Base-by-base conservation (phyloP, 352 stramenopile genomes). In the Phytophthora chlamydospora region DNA sequence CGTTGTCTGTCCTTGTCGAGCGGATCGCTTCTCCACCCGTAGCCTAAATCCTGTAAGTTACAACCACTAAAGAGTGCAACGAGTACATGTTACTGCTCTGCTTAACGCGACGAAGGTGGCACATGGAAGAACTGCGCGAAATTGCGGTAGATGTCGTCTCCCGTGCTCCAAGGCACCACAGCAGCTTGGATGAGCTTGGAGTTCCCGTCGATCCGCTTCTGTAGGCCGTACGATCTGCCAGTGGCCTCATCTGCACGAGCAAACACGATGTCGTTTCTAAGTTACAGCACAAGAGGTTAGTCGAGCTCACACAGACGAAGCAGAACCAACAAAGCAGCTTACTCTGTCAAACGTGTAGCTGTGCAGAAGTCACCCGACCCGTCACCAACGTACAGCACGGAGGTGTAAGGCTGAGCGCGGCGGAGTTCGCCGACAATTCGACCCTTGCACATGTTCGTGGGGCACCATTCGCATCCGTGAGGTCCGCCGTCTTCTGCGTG, bases 381-480 rank as follows among this genome's bases (percentile, higher is more conserved):
- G 61, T 94, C 85, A 7, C 83, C 85, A 16, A 94, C 68, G 65
- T 93, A 94, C 29, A 94, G 27, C 21, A 94, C 72, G 21, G 71
- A 68, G 1, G 77, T 24, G 42, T 80, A 90, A 0, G 11, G n/a
- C 1, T 69, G 67, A 6, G 62, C 39, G 0, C 10, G 52, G 13
- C 71, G 76, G 38, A 94, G 73, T 2, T 41, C 36, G 12, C 89
- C 78, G 21, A 93, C 53, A 34, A 94, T 91, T 33, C 36, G 50
- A 43, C 83, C 86, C 60, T 95, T 95, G 71, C 86, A 95, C 83
- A 95, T 92, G 59, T 95, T 93, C 27, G 71, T 61, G 0, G 82
- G 86, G 16, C 83, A 95, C 50, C 73, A 66, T 8, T 46, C 8
- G 61, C 86, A 95, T 12, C 67, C 78, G 19, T 92, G 86, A 4